Conservation (phyloP, 257 asterid genomes). For the Primulina tabacum region DNA sequence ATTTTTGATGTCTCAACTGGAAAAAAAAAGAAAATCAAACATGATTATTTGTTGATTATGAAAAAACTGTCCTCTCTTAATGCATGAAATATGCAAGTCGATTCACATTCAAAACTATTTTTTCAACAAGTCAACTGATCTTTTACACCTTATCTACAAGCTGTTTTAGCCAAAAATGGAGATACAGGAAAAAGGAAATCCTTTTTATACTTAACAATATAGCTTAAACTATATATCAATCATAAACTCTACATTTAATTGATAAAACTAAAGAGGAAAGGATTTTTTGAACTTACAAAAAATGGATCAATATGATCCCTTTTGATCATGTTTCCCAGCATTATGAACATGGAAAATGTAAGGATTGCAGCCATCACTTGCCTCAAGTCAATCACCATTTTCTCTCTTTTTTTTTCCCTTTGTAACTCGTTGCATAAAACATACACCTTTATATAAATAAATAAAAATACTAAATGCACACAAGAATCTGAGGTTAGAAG, state of each 20-base stretch:
- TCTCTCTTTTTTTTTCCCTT: neutral
- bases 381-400: conserved; percentile 45
- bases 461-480: neutral
- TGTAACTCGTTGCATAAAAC: neutral
- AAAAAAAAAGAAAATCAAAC: neutral
- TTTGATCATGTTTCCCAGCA: conserved; percentile 51
- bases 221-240: no score
- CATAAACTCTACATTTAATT: neutral
- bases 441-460: neutral
- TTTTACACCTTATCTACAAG: no score
- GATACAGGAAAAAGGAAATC: neutral
- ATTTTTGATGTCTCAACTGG: neutral
- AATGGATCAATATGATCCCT: conserved; percentile 58
- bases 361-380: conserved; percentile 56
- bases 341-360: conserved; percentile 62
- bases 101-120: neutral
- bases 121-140: neutral
- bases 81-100: neutral
- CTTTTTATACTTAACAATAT: neutral
- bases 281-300: conserved; percentile 29
- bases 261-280: neutral
- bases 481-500: neutral
- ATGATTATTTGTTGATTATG: neutral
- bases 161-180: no score
- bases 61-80: no score